These are phyloP conservation scores for Dillenia turbinata DNA, from an alignment of 164 flowering plant genomes.

Conservation along the genomic window DNA sequence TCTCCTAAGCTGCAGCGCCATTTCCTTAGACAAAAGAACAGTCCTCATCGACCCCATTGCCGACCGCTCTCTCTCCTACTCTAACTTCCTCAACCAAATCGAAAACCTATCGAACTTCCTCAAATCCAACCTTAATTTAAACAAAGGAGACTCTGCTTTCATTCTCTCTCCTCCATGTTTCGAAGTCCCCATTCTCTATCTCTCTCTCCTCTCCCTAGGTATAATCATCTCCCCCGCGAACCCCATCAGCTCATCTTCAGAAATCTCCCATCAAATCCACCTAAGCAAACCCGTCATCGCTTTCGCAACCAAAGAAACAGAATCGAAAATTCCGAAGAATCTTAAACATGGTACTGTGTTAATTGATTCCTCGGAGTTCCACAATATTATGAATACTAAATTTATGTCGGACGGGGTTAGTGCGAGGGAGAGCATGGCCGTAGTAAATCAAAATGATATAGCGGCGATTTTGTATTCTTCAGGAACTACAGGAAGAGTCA, in stretches of 20 bases:
- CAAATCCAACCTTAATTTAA: constrained; percentile 5
- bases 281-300: constrained; percentile 26
- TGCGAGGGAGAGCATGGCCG: not conserved
- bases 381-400: constrained; percentile 16
- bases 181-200: constrained; percentile 31
- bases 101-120: constrained; percentile 21
- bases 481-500: constrained; percentile 62
- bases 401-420: too few species aligned
- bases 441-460: constrained; percentile 36
- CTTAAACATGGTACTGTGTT: constrained; percentile 20
- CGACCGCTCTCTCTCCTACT: constrained; percentile 24
- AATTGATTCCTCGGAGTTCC: constrained; percentile 44
- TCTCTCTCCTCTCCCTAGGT: constrained; percentile 39
- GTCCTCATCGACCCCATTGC: constrained; percentile 30
- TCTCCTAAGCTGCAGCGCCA: constrained; percentile 17
- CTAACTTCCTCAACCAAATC: constrained; percentile 15
- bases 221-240: constrained; percentile 33
- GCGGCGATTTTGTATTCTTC: constrained; percentile 67
- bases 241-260: constrained; percentile 21
- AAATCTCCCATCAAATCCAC: constrained; percentile 19
- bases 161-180: constrained; percentile 26
- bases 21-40: constrained; percentile 5
- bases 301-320: constrained; percentile 26
- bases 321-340: constrained; percentile 20
- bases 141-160: constrained; percentile 23